Conservation (phyloP, 1,139 yeast species). For the Yamadazyma conglobata region DNA sequence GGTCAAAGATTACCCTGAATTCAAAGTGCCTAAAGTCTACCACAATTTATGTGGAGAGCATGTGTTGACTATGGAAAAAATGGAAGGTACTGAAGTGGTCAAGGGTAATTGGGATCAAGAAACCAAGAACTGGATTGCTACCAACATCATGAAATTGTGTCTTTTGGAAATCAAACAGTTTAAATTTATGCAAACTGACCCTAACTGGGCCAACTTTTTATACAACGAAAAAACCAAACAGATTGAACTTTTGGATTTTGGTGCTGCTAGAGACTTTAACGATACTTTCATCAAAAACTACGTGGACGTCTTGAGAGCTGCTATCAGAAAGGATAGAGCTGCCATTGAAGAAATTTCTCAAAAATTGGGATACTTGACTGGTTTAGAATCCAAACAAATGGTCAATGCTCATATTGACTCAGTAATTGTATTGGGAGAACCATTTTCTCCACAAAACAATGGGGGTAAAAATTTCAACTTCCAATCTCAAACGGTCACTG, state of each 20-base stretch:
- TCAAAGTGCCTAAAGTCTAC: slow-evolving; percentile 78
- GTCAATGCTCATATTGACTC: slow-evolving; percentile 89
- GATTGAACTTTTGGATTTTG: slow-evolving; percentile 88
- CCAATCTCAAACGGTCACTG: slow-evolving; percentile 84
- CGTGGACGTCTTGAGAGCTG: slow-evolving; percentile 69
- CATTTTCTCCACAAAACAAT: slow-evolving; percentile 61
- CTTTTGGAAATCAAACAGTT: slow-evolving; percentile 79
- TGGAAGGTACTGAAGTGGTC: slow-evolving; percentile 80
- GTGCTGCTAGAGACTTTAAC: slow-evolving; percentile 80
- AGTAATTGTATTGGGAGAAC: slow-evolving; percentile 88
- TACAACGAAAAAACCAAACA: slow-evolving; percentile 64
- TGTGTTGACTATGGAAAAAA: slow-evolving; percentile 84
- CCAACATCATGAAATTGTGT: slow-evolving; percentile 83
- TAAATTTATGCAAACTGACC: slow-evolving; percentile 97
- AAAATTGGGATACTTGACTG: slow-evolving; percentile 85
- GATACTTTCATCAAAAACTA: slow-evolving; percentile 68
- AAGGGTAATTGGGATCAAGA: slow-evolving; percentile 75
- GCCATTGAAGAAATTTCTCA: slow-evolving; percentile 63
- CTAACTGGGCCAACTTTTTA: slow-evolving; percentile 97
- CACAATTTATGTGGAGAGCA: slow-evolving; percentile 76
- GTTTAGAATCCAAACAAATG: slow-evolving; percentile 85
- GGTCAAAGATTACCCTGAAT: slow-evolving; percentile 62
- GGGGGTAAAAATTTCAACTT: slow-evolving; percentile 61
- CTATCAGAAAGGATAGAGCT: slow-evolving; percentile 65
- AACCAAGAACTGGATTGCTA: slow-evolving; percentile 76